phyloP scores from a whole-genome alignment of 1,284 basidiomycete genomes.

The Tilletiopsis washingtonensis region DNA sequence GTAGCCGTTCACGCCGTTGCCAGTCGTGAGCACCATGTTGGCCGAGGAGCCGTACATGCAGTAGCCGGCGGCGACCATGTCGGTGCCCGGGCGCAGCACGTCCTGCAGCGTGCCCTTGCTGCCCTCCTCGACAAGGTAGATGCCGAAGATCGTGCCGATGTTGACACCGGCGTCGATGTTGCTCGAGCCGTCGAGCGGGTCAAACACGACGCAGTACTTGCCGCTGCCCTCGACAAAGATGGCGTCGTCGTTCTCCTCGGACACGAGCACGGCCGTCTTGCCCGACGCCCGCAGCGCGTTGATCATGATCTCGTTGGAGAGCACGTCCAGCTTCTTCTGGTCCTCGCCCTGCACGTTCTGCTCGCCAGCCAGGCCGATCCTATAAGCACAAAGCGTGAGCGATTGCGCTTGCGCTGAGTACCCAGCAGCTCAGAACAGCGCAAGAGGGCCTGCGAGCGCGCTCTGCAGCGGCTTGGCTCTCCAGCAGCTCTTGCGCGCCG shows the following conservation, averaged over 20 bases:
- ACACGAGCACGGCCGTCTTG: slow-evolving; percentile 92
- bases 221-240: slow-evolving; percentile 55
- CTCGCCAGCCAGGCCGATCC: slow-evolving; percentile 88
- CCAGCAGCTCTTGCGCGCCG: too few relatives aligned
- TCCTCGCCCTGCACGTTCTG: slow-evolving; percentile 97
- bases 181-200: slow-evolving; percentile 93
- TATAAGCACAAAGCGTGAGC: slow-evolving; percentile 42
- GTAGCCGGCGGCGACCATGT: slow-evolving; percentile 92
- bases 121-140: slow-evolving; percentile 72
- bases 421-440: neutral
- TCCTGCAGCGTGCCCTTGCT: slow-evolving; percentile 72
- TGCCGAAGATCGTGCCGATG: slow-evolving; percentile 98
- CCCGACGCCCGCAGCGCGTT: slow-evolving; percentile 81
- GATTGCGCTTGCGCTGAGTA: too few relatives aligned
- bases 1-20: slow-evolving; percentile 94
- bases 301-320: slow-evolving; percentile 99
- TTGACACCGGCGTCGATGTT: slow-evolving; percentile 99
- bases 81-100: slow-evolving; percentile 83
- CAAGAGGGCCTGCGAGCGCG: too few relatives aligned
- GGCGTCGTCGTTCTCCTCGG: slow-evolving; percentile 88
- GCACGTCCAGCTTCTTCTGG: slow-evolving; percentile 97
- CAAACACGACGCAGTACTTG: slow-evolving; percentile 87
- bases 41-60: slow-evolving; percentile 89
- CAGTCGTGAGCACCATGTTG: slow-evolving; percentile 91
- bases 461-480: too few relatives aligned